Percentiles rank a stretch among this genome's conserved stretches.
These are phyloP conservation scores for Fomes fomentarius DNA, from an alignment of 1,284 basidiomycete species.

Conservation along the genomic window DNA sequence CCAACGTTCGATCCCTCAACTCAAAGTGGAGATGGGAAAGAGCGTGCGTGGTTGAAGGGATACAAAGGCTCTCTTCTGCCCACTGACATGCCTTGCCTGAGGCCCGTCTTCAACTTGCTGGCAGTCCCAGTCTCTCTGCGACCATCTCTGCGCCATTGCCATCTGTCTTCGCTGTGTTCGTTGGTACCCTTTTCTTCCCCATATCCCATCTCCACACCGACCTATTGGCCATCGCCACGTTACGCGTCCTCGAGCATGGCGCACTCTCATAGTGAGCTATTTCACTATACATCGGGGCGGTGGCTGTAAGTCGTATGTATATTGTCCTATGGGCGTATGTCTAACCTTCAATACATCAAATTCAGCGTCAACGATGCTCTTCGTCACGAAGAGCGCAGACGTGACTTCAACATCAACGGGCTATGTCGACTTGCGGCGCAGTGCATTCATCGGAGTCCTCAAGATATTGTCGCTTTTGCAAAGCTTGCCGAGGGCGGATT, in stretches of 20 bases:
- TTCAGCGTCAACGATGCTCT: constrained; percentile 46
- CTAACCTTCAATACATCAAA: constrained; percentile 32
- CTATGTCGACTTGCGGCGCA: constrained; percentile 49
- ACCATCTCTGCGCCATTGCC: neutral
- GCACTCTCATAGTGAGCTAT: constrained; percentile 39
- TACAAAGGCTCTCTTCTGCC: too few species aligned
- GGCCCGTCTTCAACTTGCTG: neutral
- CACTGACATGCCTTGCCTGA: too few species aligned
- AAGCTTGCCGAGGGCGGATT: constrained; percentile 51
- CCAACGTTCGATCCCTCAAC: too few species aligned
- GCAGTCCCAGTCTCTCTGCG: neutral
- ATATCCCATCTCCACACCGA: neutral
- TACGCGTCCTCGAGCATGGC: constrained; percentile 39
- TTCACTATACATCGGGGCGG: constrained; percentile 44
- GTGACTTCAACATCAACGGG: constrained; percentile 43
- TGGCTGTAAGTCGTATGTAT: constrained; percentile 45
- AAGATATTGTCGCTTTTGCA: constrained; percentile 38
- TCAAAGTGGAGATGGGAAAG: too few species aligned
- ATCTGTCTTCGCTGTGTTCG: neutral
- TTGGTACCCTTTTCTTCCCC: neutral
- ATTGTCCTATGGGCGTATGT: constrained; percentile 27
- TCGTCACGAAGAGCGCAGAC: constrained; percentile 47
- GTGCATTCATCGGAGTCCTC: constrained; percentile 40
- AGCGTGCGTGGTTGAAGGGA: too few species aligned
- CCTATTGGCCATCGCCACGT: constrained; percentile 30